Evolutionary conservation across 768 basidiomycete species (phyloP).

Genomic region (Leccinum ochraceum): DNA sequence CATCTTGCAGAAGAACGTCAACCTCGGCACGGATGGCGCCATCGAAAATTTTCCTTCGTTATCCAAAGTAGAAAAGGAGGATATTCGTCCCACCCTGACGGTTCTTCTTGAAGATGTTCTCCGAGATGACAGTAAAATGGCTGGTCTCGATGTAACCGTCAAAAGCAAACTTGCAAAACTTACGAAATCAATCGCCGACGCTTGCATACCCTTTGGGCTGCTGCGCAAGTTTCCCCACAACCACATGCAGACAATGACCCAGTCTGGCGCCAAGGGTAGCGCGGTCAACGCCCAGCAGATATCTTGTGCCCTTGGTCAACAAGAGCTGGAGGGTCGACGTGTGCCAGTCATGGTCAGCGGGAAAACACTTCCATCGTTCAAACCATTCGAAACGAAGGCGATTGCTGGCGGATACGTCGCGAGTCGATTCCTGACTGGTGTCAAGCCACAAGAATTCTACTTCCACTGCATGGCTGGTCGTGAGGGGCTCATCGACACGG

Average conservation of each 20-base stretch:
- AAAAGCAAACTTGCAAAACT: slow-evolving; percentile 84
- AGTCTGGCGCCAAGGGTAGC: slow-evolving; percentile 97
- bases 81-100: slow-evolving; percentile 58
- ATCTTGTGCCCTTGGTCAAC: slow-evolving; percentile 96
- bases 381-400: slow-evolving; percentile 95
- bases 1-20: slow-evolving; percentile 64
- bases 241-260: slow-evolving; percentile 99
- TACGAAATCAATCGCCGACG: slow-evolving; percentile 87
- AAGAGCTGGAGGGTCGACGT: slow-evolving; percentile 96
- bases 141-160: slow-evolving; percentile 90
- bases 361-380: slow-evolving; percentile 97
- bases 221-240: slow-evolving; percentile 95
- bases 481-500: slow-evolving; percentile 98
- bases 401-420: slow-evolving; percentile 98
- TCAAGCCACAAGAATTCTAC: slow-evolving; percentile 98
- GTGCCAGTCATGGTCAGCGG: slow-evolving; percentile 99
- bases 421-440: slow-evolving; percentile 97
- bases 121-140: slow-evolving; percentile 96
- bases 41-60: slow-evolving; percentile 89
- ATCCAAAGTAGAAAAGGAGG: slow-evolving; percentile 45
- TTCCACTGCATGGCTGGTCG: slow-evolving; percentile 99
- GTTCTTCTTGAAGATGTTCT: slow-evolving; percentile 86
- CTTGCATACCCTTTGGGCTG: slow-evolving; percentile 82
- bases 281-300: slow-evolving; percentile 98
- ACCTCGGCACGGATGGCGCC: slow-evolving; percentile 83